A percentile compares a stretch with the other conserved stretches of the same genome.
These are phyloP conservation scores for Ephemerocybe angulata DNA, from an alignment of 768 basidiomycete species.

Conservation along the genomic window DNA sequence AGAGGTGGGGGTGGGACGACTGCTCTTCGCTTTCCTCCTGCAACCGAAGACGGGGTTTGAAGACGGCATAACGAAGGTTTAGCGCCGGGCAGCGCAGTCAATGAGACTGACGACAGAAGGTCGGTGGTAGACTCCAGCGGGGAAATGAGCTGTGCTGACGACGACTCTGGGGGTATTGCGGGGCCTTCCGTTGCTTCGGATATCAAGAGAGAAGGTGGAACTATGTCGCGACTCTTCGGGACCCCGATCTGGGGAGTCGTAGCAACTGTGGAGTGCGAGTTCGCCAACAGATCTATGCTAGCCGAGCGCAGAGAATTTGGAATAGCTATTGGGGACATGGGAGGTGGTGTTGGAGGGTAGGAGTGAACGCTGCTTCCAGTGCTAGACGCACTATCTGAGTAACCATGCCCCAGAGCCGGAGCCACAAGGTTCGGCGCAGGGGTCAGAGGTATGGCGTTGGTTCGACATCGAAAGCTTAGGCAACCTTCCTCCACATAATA, in stretches of 20 bases:
- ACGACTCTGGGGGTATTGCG: not conserved
- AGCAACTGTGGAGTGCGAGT: not conserved
- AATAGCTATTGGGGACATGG: constrained; percentile 15
- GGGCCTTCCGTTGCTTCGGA: not conserved
- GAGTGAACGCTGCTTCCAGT: constrained; percentile 47
- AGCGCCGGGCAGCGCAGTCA: not conserved
- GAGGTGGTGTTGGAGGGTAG: constrained; percentile 55
- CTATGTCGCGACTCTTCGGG: not conserved
- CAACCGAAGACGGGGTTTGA: not conserved
- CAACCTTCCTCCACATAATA: constrained; percentile 47
- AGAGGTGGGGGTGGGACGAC: constrained; percentile 1
- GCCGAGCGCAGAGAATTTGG: not conserved
- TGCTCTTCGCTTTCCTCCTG: constrained; percentile 23
- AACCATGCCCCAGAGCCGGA: not conserved
- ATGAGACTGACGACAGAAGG: constrained; percentile 3
- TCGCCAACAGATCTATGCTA: not conserved
- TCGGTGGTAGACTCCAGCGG: not conserved
- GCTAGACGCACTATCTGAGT: constrained; percentile 16
- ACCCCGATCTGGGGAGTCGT: not conserved
- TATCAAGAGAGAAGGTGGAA: not conserved
- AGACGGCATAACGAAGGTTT: not conserved
- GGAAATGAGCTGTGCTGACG: not conserved
- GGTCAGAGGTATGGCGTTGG: constrained; percentile 29
- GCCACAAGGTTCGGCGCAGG: not conserved
- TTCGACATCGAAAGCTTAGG: constrained; percentile 50